Percentiles rank a stretch among this genome's conserved stretches.
These are phyloP conservation scores for Vitis amurensis DNA, from an alignment of 164 flowering plant genomes.

Conservation along the genomic window DNA sequence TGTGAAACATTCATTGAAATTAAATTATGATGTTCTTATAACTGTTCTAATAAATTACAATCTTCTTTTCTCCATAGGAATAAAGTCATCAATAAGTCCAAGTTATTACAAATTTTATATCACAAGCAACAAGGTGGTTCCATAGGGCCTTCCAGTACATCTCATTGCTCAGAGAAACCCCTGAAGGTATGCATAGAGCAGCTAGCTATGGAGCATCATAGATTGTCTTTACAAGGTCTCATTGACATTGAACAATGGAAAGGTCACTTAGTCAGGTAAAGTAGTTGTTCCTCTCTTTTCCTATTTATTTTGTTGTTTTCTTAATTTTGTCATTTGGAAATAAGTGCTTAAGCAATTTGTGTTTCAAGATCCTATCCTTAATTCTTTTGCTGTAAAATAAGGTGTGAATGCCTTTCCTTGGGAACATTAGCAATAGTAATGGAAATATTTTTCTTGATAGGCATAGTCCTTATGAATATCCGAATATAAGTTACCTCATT, in stretches of 20 bases:
- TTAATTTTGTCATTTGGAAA: not conserved
- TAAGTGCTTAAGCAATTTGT: too few relatives aligned
- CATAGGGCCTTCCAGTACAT: not conserved
- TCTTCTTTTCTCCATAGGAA: constrained; percentile 36
- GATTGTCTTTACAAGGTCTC: constrained; percentile 40
- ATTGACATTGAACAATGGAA: constrained; percentile 65
- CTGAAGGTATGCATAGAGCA: constrained; percentile 34
- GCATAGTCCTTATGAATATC: too few relatives aligned
- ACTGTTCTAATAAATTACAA: not conserved
- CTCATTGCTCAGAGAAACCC: constrained; percentile 22
- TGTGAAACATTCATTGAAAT: too few relatives aligned
- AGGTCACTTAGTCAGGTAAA: constrained; percentile 65
- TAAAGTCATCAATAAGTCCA: constrained; percentile 32
- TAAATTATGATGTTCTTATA: too few relatives aligned
- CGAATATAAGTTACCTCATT: too few relatives aligned
- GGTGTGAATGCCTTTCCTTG: too few relatives aligned
- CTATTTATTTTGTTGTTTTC: not conserved
- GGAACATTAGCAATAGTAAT: too few relatives aligned
- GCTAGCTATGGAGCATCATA: constrained; percentile 63
- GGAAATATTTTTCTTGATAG: too few relatives aligned
- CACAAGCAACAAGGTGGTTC: constrained; percentile 28
- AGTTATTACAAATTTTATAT: constrained; percentile 41
- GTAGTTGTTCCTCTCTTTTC: not conserved
- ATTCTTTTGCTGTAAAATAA: too few relatives aligned
- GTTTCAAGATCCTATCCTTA: too few relatives aligned